phyloP scores from a whole-genome alignment of 352 stramenopile genomes.

The Globisporangium cederbergense region DNA sequence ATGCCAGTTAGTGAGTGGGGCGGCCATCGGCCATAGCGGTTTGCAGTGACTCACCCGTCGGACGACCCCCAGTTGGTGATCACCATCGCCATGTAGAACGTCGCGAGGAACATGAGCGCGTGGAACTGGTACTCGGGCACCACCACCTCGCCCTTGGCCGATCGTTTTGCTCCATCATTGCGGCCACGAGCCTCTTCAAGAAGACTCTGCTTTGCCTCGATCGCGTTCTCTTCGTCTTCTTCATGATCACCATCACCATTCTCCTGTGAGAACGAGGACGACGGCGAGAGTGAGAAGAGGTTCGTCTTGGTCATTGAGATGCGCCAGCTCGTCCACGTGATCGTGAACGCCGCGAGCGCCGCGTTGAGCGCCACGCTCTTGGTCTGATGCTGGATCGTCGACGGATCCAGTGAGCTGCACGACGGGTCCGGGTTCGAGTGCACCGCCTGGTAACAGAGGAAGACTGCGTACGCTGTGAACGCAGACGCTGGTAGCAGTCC shows the following conservation, averaged over 20 bases:
- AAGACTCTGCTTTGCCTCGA: not conserved
- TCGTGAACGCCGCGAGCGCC: slow-evolving; percentile 35
- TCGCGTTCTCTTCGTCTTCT: not conserved
- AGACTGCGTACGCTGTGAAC: slow-evolving; percentile 58
- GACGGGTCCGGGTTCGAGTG: slow-evolving; percentile 57
- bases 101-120: slow-evolving; percentile 64
- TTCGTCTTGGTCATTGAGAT: slow-evolving; percentile 62
- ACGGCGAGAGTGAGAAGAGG: slow-evolving; percentile 42
- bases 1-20: not conserved
- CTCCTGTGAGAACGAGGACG: slow-evolving; percentile 9
- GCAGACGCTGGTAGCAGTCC: slow-evolving; percentile 54
- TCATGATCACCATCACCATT: slow-evolving; percentile 9
- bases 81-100: slow-evolving; percentile 84
- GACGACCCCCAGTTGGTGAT: slow-evolving; percentile 75
- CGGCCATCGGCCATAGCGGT: too few species aligned
- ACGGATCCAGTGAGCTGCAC: slow-evolving; percentile 31
- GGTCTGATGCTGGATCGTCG: slow-evolving; percentile 28
- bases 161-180: not conserved
- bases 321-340: slow-evolving; percentile 64
- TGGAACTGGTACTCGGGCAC: slow-evolving; percentile 77
- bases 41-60: slow-evolving; percentile 15
- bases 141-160: slow-evolving; percentile 9
- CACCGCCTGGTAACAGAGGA: slow-evolving; percentile 72
- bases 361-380: slow-evolving; percentile 46
- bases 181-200: not conserved